Base-by-base conservation (phyloP, 805 yeast species). In the Candida ulmi region DNA sequence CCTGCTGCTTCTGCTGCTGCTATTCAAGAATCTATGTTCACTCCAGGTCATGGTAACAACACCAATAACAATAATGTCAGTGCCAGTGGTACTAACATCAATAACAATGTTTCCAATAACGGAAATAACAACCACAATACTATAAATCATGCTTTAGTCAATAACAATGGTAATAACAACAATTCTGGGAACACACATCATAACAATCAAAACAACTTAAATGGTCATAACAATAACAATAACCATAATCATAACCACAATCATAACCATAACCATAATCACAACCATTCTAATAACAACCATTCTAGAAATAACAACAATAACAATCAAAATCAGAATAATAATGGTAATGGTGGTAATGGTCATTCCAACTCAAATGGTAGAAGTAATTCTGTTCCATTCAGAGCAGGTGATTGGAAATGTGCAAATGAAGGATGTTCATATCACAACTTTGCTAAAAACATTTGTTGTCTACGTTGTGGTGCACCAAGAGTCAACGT, bases 351-450 rank as follows among this genome's bases (percentile, higher is more conserved):
- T 35, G 45, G 45, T 37, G 42, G 38, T 39, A 31, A 28, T 28
- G 16, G 33, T n/a, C n/a, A n/a, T n/a, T n/a, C n/a, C n/a, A n/a
- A n/a, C n/a, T n/a, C n/a, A 15, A 39, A 40, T 17, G 28, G 28
- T 11, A 47, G 66, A 32, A 63, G 63, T 38, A 72, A 69, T 5
- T 68, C 77, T 51, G 95, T 90, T n/a, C 96, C 96, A 24, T 90
- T 90, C 63, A 74, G 97, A 52, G 96, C 96, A 3, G 96, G 96
- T 38, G 97, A 88, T 63, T 90, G 96, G 96, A 88, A 88, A 61
- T 90, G 96, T 66, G 69, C 76, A 21, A 78, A 75, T 46, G 90
- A 83, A 40, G 68, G 75, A 19, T 90, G 96, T 60, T 72, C 79
- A 26, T 90, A 90, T 60, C 96, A 88, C 61, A 88, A 88, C 60